Evolutionary conservation across 768 basidiomycete genomes (phyloP), one percentile per base, ranked within the genome.

Genomic region (Cystobasidium ongulense): DNA sequence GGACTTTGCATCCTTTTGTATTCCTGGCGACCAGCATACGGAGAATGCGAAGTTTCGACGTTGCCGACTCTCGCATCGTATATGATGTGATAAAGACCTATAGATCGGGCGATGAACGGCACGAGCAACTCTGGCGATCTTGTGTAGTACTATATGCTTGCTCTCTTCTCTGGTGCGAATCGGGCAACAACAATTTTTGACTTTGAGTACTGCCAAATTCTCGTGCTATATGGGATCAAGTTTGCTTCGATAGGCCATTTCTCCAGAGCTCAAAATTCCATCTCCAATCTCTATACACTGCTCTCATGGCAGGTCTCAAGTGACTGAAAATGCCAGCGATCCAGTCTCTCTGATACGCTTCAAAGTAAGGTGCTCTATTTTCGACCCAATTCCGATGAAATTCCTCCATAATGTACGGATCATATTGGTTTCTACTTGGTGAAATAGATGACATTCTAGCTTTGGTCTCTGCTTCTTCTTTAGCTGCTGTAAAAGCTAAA

Each of bases 211-310:
- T n/a, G n/a, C n/a, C n/a, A n/a, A n/a, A n/a, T n/a, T n/a, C n/a
- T n/a, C n/a, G n/a, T n/a, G n/a, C n/a, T n/a, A n/a, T n/a, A n/a
- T 21, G 46, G 15, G 21, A 21, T 21, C n/a, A 50, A 3, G 21
- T 21, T 50, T 50, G 46, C 21, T 50, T 50, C 57, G 57, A 31
- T 21, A 64, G 68, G 21, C 75, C 76, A 0, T 74, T 74, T 31
- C 74, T 65, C 77, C 76, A 76, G 0, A 75, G 57, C 46, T 74
- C 77, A 39, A 53, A 73, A 35, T 63, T 75, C 77, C 77, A 78
- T 53, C 75, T 59, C 70, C 72, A 76, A 13, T 35, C 27, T 64
- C 77, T 57, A 46, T 23, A 15, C 1, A 31, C 61, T 11, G 76
- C 77, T 50, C 63, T 70, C 15, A 76, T 23, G 18, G 75, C 76